Conservation (phyloP, 2,329 filamentous ascomycete genomes). For the Aspergillus persii region DNA sequence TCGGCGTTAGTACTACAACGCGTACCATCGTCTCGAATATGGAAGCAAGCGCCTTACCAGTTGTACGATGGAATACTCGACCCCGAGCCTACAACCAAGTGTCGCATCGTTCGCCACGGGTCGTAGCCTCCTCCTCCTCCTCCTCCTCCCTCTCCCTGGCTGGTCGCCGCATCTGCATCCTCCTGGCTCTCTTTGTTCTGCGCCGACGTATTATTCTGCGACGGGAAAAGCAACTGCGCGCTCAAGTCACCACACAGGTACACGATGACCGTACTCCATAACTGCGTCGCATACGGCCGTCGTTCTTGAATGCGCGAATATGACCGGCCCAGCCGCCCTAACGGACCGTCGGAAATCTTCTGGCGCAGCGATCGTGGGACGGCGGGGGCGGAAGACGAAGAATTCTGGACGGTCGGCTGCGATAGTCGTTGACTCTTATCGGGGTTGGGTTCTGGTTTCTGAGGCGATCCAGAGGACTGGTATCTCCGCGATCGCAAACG, state of each 20-base stretch:
- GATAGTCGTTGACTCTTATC: slow-evolving; percentile 4
- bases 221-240: slow-evolving; percentile 65
- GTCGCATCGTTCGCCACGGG: slow-evolving; percentile 65
- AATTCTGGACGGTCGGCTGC: neutral
- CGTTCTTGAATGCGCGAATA: slow-evolving; percentile 71
- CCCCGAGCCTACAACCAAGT: slow-evolving; percentile 70
- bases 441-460: slow-evolving; percentile 6
- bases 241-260: slow-evolving; percentile 76
- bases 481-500: slow-evolving; percentile 14
- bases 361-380: slow-evolving; percentile 28
- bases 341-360: slow-evolving; percentile 28
- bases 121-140: slow-evolving; percentile 54
- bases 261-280: slow-evolving; percentile 71
- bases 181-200: slow-evolving; percentile 10
- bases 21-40: too few relatives aligned
- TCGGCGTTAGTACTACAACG: too few relatives aligned
- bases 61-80: slow-evolving; percentile 75
- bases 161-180: slow-evolving; percentile 14
- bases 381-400: slow-evolving; percentile 2
- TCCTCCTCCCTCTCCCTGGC: slow-evolving; percentile 35
- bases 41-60: slow-evolving; percentile 58
- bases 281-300: slow-evolving; percentile 75
- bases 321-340: slow-evolving; percentile 35
- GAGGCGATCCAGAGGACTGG: slow-evolving; percentile 8
- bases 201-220: slow-evolving; percentile 24